Base-by-base conservation (phyloP, 768 basidiomycete genomes). In the Kwoniella sp. region DNA sequence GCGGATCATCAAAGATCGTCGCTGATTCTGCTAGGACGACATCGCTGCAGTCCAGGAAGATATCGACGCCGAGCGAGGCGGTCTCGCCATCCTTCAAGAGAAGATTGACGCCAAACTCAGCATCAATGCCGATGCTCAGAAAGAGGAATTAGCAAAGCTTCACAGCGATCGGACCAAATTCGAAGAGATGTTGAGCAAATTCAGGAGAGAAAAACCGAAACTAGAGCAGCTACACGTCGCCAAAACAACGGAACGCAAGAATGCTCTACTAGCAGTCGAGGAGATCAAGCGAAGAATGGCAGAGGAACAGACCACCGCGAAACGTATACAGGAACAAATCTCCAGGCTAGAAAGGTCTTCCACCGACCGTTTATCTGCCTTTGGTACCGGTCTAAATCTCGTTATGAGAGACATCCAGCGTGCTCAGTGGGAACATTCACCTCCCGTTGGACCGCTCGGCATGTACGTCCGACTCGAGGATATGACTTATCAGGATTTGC, bases 401-500 rank as follows among this genome's bases (percentile, higher is more conserved):
- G 65, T 82, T 38, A 11, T 79, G 25, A 26, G 62, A 4, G 79
- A 76, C 22, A 81, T 84, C 28, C 29, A 75, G 1, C 9, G 71
- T 61, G 52, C 67, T 3, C 57, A 66, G 20, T 74, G 79, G 71
- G 69, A 67, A 57, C 65, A 68, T 22, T 62, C 68, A 13, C 71
- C 63, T 53, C 82, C 82, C 1, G 62, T 83, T 28, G 81, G 83
- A 0, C 95, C 95, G 0, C 82, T 97, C 26, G 95, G 95, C 0
- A 67, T 85, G 55, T 85, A 86, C 75, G 89, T 97, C 73, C 89
- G 87, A 72, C 85, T 92, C 38, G 86, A 84, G 71, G 90, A 94
- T 55, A 82, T 84, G 2, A 73, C 82, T 65, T 97, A 90, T 86
- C 87, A 86, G 0, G 82, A 82, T 0, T 70, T 91, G n/a, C 79